Evolutionary conservation across 495 filamentous ascomycete species (phyloP), one percentile per base, ranked within the genome.

Genomic region (Penicillium cataractarum): DNA sequence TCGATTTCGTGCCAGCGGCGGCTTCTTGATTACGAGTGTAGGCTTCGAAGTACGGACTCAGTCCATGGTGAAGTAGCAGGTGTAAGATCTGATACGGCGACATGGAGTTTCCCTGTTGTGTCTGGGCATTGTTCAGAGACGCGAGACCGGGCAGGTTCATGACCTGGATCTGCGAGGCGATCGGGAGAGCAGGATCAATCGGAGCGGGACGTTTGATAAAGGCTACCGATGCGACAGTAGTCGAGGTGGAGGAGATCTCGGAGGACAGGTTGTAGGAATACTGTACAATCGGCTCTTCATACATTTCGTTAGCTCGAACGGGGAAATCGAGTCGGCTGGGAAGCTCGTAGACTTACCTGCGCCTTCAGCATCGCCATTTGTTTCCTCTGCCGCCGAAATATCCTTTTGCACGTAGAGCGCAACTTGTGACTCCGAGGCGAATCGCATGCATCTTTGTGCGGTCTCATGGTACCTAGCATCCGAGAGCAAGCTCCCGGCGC

Each of bases 11-110:
- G 44, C 86, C 85, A 69, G 83, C 84, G 40, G 82, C 75, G 40
- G 82, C 78, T 68, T 94, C 91, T 63, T 96, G 92, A 67, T 82
- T 88, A 71, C 91, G 95, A 33, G 93, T 93, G 74, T 89, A 93
- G 55, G 92, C 92, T 82, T 99, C 93, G 71, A 99, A 97, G 72
- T 96, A 97, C 51, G 95, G 96, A 62, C 88, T 91, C 69, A 99
- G 78, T 64, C 89, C 92, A 62, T 90, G 85, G 71, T 96, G 93
- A 52, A 99, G 84, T 59, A 96, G 80, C 39, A 93, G 89, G 74
- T 96, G 92, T 26, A 98, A 77, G 61, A 92, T 87, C 71, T 97
- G 93, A 74, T 90, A 97, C 17, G 94, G 93, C n/a, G 93, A 94
- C 44, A 87, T 77, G 21, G 89, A 83, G 48, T 82, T 82, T 40